phyloP scores from a whole-genome alignment of 495 filamentous ascomycete genomes.

The Podospora fimiseda region DNA sequence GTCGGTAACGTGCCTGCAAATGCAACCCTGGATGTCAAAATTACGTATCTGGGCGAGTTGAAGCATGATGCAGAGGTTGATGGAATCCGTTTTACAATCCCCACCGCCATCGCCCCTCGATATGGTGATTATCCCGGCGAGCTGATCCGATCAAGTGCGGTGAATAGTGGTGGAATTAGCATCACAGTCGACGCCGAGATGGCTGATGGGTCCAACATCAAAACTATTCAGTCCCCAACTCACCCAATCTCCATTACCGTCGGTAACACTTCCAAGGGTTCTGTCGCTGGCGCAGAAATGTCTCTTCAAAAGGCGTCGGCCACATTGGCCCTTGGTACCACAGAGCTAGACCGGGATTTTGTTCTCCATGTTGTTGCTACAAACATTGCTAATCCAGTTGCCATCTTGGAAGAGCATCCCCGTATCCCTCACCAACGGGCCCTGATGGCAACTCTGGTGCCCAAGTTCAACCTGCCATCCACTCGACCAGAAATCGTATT shows the following conservation, averaged over 20 bases:
- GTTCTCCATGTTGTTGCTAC: conserved; percentile 51
- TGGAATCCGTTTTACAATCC: conserved; percentile 59
- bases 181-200: conserved; percentile 57
- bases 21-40: conserved; percentile 46
- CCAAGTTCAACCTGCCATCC: conserved; percentile 53
- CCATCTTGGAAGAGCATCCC: conserved; percentile 58
- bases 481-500: conserved; percentile 61
- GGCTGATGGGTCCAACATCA: conserved; percentile 48
- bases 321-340: conserved; percentile 44
- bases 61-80: conserved; percentile 58
- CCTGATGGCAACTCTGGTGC: conserved; percentile 61
- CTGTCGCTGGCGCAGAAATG: conserved; percentile 35
- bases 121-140: conserved; percentile 48
- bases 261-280: conserved; percentile 46
- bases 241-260: conserved; percentile 60
- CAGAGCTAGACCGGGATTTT: conserved; percentile 47
- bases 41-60: conserved; percentile 61
- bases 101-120: conserved; percentile 54
- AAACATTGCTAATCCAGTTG: conserved; percentile 50
- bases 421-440: conserved; percentile 54
- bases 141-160: conserved; percentile 10
- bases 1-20: conserved; percentile 57
- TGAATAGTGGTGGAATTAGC: conserved; percentile 38
- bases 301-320: conserved; percentile 54
- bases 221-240: conserved; percentile 55